Evolutionary conservation across 129 eudicot genomes (phyloP), one percentile per base, ranked within the genome.

Genomic region (Cynara cardunculus): DNA sequence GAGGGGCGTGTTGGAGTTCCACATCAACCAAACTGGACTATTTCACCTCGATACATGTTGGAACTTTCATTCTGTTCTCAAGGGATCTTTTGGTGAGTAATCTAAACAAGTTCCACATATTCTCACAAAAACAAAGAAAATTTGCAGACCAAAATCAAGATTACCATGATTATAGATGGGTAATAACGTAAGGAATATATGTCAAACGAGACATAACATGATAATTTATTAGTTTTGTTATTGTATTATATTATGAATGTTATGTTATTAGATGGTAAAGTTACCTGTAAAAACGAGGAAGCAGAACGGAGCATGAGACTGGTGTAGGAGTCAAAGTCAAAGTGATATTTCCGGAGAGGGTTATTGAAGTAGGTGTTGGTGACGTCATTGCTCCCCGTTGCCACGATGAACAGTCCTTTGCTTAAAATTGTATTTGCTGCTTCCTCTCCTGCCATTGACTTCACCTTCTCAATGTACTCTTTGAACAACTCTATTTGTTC

Each of bases 311-410:
- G 71, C 83, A 91, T 32, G 31, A 91, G 91, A 78, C 82, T 86
- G 34, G 87, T 80, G 77, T 93, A 93, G 9, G 96, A 86, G 69
- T 81, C 72, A 26, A 86, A 71, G 79, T 86, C 89, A 56, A 74
- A 93, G 8, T 82, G 84, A 25, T 80, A 69, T 66, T 18, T 84
- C 32, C 95, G 76, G 4, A 91, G 16, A 28, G 91, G 92, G 62
- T 79, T 87, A 44, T 84, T 81, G 74, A 89, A 94, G 77, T 91
- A 94, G 1, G 98, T 91, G 67, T 88, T 89, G 35, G 94, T 85
- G 34, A 91, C 86, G 46, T 94, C 97, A 76, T 88, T 88, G 89
- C 92, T 86, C 22, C 97, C 97, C 1, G 88, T 74, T 25, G 82
- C 95, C 41, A 91, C 84, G 0, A 88, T 2, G 69, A 44, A 79